phyloP scores from a whole-genome alignment of 495 filamentous ascomycete genomes.

The Cercophora sp. region DNA sequence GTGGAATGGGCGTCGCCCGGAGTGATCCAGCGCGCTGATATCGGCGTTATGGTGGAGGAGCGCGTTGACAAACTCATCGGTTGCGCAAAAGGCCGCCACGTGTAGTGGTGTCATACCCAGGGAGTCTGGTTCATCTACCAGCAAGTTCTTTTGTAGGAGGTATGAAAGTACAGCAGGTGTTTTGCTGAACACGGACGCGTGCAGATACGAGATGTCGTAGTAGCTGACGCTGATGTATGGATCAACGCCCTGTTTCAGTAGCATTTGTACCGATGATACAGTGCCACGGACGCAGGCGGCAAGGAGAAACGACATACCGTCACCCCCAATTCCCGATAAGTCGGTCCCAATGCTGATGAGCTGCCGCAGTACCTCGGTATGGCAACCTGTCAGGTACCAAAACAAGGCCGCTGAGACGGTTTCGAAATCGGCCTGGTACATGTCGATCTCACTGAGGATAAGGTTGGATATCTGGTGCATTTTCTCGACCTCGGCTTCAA shows the following conservation, averaged over 20 bases:
- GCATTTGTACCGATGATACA: background rate
- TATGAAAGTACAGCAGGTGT: slow-evolving; percentile 4
- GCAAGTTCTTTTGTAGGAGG: background rate
- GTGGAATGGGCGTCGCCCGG: background rate
- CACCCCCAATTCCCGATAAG: background rate
- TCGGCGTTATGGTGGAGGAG: slow-evolving; percentile 7
- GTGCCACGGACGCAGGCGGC: slow-evolving; percentile 3
- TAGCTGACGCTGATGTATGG: background rate
- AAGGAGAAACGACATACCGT: slow-evolving; percentile 2
- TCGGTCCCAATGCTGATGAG: slow-evolving; percentile 6
- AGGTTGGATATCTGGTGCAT: slow-evolving; percentile 1
- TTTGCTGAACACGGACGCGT: background rate
- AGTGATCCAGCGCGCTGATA: background rate
- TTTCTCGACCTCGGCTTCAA: background rate
- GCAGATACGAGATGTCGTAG: background rate
- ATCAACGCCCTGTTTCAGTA: slow-evolving; percentile 2
- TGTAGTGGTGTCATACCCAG: slow-evolving; percentile 1
- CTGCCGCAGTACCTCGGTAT: background rate
- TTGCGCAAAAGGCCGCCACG: background rate
- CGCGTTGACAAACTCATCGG: slow-evolving; percentile 5
- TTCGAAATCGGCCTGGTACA: background rate
- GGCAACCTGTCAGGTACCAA: slow-evolving; percentile 7
- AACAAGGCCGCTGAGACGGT: background rate
- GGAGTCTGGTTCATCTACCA: background rate
- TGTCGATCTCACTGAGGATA: slow-evolving; percentile 2